Base-by-base conservation (phyloP, 805 yeast species). In the Myxozyma geophila region DNA sequence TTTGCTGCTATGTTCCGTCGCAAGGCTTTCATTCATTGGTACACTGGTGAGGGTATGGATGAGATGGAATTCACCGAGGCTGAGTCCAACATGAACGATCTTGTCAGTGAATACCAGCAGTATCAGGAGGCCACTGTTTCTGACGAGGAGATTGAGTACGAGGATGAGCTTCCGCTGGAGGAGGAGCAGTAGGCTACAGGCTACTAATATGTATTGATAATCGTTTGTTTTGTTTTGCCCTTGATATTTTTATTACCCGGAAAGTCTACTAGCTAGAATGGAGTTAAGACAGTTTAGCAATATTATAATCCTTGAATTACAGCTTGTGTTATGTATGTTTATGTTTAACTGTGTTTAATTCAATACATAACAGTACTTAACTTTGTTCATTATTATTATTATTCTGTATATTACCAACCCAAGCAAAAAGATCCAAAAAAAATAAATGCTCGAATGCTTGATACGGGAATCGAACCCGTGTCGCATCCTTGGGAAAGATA, bases 21-120 rank as follows among this genome's bases (percentile, higher is more conserved):
- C 80, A 88, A 88, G 77, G 98, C 98, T 68, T 92, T 92, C 86
- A 86, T 92, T 78, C 98, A 92, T 78, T 92, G 97, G 97, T 92
- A 92, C 80, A 89, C 96, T 15, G 84, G 88, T 70, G 98, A 92
- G 79, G 97, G 98, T 80, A 92, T 92, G 97, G 98, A 92, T 73
- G 96, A 89, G 79, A 84, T 87, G 83, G 98, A 92, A 80, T 92
- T 92, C 79, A 85, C 92, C 63, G 97, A 92, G 80, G 98, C 98
- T 59, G 96, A 90, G 79, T 87, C 96, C 62, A 90, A 92, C 77
- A 87, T 92, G 91, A 85, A 86, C 71, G 98, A 92, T 78, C 83
- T 92, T 74, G 93, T 92, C 59, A 86, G 87, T 74, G 97, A 92
- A 79, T 87, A 92, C 77, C 96, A 91, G 81, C 97, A 92, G 80